phyloP scores from a whole-genome alignment of 768 basidiomycete species.

The Obba rivulosa region DNA sequence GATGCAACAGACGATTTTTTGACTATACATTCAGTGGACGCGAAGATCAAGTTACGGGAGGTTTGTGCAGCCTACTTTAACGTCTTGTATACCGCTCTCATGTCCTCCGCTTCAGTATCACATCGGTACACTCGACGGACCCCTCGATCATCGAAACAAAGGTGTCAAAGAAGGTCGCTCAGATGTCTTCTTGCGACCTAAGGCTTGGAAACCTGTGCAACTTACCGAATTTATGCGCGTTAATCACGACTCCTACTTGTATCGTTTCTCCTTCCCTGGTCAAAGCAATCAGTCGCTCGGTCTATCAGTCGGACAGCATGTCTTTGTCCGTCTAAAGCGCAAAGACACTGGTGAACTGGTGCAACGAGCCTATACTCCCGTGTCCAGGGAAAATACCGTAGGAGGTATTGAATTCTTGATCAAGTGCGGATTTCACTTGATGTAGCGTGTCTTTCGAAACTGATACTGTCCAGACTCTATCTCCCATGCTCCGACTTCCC shows the following conservation, averaged over 20 bases:
- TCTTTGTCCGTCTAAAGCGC: conserved; percentile 42
- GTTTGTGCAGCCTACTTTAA: conserved; percentile 23
- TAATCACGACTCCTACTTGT: conserved; percentile 46
- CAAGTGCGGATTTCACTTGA: conserved; percentile 31
- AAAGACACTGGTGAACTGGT: conserved; percentile 36
- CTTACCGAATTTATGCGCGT: conserved; percentile 33
- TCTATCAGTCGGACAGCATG: conserved; percentile 55
- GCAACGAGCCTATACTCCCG: conserved; percentile 56
- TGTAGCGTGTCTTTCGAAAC: not conserved
- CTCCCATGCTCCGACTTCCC: conserved; percentile 31
- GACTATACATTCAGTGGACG: conserved; percentile 55
- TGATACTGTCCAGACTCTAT: conserved; percentile 34
- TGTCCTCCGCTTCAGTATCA: conserved; percentile 39
- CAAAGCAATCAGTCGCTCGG: conserved; percentile 38
- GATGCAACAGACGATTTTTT: conserved; percentile 63
- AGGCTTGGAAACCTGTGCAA: conserved; percentile 42
- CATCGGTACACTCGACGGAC: conserved; percentile 39
- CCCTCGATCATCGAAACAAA: conserved; percentile 1
- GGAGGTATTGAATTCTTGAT: conserved; percentile 51
- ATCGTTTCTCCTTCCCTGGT: conserved; percentile 41
- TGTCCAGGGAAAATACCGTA: conserved; percentile 35
- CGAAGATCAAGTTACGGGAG: conserved; percentile 38
- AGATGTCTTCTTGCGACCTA: conserved; percentile 37
- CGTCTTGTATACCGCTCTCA: not conserved
- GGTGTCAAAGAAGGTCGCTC: conserved; percentile 4